Base-by-base conservation (phyloP, 2,329 filamentous ascomycete species). In the Fusarium graminum region DNA sequence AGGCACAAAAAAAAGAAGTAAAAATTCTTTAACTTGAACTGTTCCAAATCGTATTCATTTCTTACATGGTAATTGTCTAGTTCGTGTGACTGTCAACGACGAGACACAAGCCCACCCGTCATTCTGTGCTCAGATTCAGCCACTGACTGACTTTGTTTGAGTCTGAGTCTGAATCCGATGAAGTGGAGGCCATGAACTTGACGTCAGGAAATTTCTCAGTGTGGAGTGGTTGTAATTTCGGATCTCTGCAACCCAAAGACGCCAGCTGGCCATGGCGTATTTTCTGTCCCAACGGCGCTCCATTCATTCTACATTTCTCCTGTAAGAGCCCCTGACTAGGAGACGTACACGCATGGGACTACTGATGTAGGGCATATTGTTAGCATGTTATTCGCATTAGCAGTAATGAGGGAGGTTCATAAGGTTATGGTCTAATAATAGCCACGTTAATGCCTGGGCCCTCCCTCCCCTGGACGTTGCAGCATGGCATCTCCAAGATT, bases 1-100 rank as follows among this genome's bases (percentile, higher is more conserved):
- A 79, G 72, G 74, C 73, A 75, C 71, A 75, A 75, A 75, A 72
- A 72, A 77, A 76, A 74, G 71, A 74, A 76, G 71, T 67, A 75
- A 76, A 77, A 79, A 63, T 73, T 72, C 64, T 65, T 71, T 67
- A 47, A 68, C 30, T 52, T 53, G 36, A 41, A 56, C 44, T 62
- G 40, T 55, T 64, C 52, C 52, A 47, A 49, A 53, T 55, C 47
- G 57, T 39, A 66, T 66, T 60, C 26, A 50, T 65, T 52, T 65
- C 56, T 47, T 34, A 46, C 25, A 14, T 28, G 19, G 26, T 13
- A 19, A 43, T 49, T 19, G 25, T 41, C 42, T 34, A 52, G 50
- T 38, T 29, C 42, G 45, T 30, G 14, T 66, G 17, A 32, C 36
- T 11, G 10, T 19, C 32, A 12, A 11, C 46, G 14, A 11, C 42